phyloP scores from a whole-genome alignment of 2,329 filamentous ascomycete species.

The Volutella citrinella region DNA sequence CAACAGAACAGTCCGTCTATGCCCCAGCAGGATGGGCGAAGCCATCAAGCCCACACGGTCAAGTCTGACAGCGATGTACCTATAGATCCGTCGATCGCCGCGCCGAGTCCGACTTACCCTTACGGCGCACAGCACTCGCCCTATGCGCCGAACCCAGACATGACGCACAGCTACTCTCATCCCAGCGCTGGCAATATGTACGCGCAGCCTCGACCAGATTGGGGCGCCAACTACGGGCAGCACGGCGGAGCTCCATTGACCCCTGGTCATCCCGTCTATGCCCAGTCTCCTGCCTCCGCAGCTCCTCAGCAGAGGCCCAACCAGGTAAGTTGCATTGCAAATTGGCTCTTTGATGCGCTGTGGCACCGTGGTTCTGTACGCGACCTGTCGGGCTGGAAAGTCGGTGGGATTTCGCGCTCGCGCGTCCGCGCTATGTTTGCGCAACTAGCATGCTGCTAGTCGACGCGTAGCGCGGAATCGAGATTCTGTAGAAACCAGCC shows the following conservation, averaged over 20 bases:
- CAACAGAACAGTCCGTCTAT: slow-evolving; percentile 94
- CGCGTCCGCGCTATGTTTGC: too few relatives aligned
- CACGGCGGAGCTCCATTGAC: slow-evolving; percentile 48
- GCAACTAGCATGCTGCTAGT: too few relatives aligned
- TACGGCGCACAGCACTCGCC: slow-evolving; percentile 82
- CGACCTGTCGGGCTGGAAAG: too few relatives aligned
- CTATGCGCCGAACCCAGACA: slow-evolving; percentile 81
- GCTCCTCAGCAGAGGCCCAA: slow-evolving; percentile 54
- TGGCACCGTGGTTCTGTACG: too few relatives aligned
- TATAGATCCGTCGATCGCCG: slow-evolving; percentile 98
- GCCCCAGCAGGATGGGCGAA: slow-evolving; percentile 77
- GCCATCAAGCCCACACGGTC: slow-evolving; percentile 72
- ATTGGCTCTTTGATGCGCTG: slow-evolving; percentile 10
- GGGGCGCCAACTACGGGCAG: slow-evolving; percentile 61
- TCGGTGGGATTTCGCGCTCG: too few relatives aligned
- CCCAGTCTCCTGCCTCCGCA: slow-evolving; percentile 53
- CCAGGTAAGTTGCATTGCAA: slow-evolving; percentile 51
- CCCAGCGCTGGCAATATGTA: slow-evolving; percentile 62
- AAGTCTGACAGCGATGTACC: slow-evolving; percentile 96
- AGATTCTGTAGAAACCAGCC: too few relatives aligned
- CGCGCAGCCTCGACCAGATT: slow-evolving; percentile 69
- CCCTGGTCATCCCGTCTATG: slow-evolving; percentile 52
- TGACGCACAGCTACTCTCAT: slow-evolving; percentile 74
- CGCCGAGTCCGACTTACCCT: slow-evolving; percentile 87
- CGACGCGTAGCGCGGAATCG: too few relatives aligned